Base-by-base conservation (phyloP, 148 eudicot species). In the Amaranthus palmeri region DNA sequence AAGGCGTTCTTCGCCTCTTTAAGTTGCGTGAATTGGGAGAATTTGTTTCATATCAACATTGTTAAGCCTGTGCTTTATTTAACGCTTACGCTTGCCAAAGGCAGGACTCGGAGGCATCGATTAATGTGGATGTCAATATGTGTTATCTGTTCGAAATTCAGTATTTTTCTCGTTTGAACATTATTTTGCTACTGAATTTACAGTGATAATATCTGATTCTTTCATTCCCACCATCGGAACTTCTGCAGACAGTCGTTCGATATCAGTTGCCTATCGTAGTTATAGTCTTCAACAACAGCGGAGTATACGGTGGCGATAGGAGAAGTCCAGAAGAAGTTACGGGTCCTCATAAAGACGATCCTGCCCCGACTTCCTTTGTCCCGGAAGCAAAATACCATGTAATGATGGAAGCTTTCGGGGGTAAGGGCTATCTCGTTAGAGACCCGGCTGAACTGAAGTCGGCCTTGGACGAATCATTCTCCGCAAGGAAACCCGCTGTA, bases 361-460 rank as follows among this genome's bases (percentile, higher is more conserved):
- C 96, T 14, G 97, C 97, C 11, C 96, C 97, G 41, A 92, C 96
- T 17, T 92, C 97, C 15, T 92, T 92, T 67, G 96, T 92, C 36
- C 93, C 88, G 1, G 87, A 87, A 46, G 96, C 96, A 7, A 83
- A 80, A 54, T 92, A 92, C 77, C 96, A 92, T 73, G 50, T 84
- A 51, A 67, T 92, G 10, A 83, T 90, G 0, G 93, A 92, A 79
- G 96, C 97, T 54, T 92, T 92, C 42, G 96, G 97, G 2, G 97
- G 97, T n/a, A 90, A 90, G 79, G 97, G 96, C 15, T 92, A 90
- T 78, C 81, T 90, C 17, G 93, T 76, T 53, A 78, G 81, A 75
- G 82, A 86, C 50, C 97, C 97, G 0, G 86, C 82, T 51, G 96
- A 90, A 71, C 88, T 92, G 54, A 86, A 86, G 71, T 84, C 90